Conservation (phyloP, 805 yeast species). For the Saccharomycopsis selenospora region DNA sequence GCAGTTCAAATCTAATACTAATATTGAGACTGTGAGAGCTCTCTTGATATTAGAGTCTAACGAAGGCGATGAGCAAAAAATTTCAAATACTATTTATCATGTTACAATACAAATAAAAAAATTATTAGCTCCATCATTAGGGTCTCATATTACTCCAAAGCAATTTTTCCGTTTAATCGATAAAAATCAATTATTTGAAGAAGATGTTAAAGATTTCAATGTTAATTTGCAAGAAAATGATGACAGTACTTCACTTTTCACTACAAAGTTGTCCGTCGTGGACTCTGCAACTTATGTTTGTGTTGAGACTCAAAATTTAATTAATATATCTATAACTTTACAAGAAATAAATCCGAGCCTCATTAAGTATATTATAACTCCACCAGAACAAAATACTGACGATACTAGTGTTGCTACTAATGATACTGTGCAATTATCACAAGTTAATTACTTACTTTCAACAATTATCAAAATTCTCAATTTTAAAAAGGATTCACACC, state of each 20-base stretch:
- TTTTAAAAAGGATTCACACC: not conserved
- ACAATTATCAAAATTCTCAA: not conserved
- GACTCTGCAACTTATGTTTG: conserved; percentile 45
- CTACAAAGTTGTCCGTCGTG: too few relatives aligned
- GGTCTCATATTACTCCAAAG: not conserved
- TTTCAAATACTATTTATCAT: not conserved
- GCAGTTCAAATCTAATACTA: conserved; percentile 9
- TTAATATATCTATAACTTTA: conserved; percentile 46
- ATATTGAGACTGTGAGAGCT: conserved; percentile 16
- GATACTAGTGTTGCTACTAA: too few relatives aligned
- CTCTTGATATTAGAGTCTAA: not conserved
- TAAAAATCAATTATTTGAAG: conserved; percentile 1
- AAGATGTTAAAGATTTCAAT: conserved; percentile 7
- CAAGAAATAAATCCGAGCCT: conserved; percentile 30
- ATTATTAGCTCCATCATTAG: not conserved
- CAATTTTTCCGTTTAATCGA: conserved; percentile 6
- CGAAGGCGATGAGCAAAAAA: not conserved
- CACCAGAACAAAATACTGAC: not conserved
- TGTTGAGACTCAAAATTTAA: conserved; percentile 36
- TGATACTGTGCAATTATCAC: too few relatives aligned
- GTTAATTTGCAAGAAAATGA: not conserved
- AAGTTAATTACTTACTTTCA: not conserved
- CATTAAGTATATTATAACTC: not conserved
- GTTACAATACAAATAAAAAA: not conserved
- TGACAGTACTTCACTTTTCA: too few relatives aligned